These are phyloP conservation scores for Phytophthora idaei DNA, from an alignment of 352 stramenopile species.

Conservation along the genomic window DNA sequence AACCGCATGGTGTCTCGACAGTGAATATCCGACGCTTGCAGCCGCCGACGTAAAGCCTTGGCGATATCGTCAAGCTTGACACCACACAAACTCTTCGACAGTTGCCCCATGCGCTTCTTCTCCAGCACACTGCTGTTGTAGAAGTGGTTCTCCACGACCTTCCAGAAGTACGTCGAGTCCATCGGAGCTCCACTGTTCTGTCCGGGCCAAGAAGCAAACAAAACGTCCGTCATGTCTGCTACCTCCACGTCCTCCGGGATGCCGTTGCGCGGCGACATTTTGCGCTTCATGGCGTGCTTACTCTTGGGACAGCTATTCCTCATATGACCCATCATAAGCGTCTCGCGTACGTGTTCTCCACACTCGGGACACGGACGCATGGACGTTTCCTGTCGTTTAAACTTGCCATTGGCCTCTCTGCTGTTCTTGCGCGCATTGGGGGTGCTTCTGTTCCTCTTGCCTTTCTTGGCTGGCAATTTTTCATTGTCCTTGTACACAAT, in stretches of 20 bases:
- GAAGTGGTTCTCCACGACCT: slow-evolving; percentile 69
- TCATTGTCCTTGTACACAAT: slow-evolving; percentile 49
- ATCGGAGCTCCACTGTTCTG: slow-evolving; percentile 71
- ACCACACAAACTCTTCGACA: slow-evolving; percentile 72
- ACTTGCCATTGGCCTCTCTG: slow-evolving; percentile 32
- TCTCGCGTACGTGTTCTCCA: slow-evolving; percentile 62
- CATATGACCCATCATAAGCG: slow-evolving; percentile 72
- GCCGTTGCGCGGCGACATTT: slow-evolving; percentile 35
- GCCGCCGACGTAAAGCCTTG: slow-evolving; percentile 38
- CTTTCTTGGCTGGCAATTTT: slow-evolving; percentile 42
- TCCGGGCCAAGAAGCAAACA: slow-evolving; percentile 85
- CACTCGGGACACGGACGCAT: slow-evolving; percentile 71
- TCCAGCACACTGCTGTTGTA: slow-evolving; percentile 65
- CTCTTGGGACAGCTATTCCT: slow-evolving; percentile 56
- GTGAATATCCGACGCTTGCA: slow-evolving; percentile 51
- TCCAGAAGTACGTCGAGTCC: slow-evolving; percentile 84
- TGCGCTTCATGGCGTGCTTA: slow-evolving; percentile 50
- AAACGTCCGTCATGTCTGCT: slow-evolving; percentile 64
- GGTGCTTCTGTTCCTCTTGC: slow-evolving; percentile 27
- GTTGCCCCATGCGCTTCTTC: slow-evolving; percentile 75
- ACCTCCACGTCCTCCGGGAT: slow-evolving; percentile 31
- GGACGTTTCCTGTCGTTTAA: slow-evolving; percentile 44
- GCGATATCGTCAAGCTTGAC: slow-evolving; percentile 70
- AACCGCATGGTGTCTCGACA: slow-evolving; percentile 74
- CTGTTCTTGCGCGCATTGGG: slow-evolving; percentile 15